Conservation (phyloP, 2,329 filamentous ascomycete species). For the Colletotrichum cordylinicola region DNA sequence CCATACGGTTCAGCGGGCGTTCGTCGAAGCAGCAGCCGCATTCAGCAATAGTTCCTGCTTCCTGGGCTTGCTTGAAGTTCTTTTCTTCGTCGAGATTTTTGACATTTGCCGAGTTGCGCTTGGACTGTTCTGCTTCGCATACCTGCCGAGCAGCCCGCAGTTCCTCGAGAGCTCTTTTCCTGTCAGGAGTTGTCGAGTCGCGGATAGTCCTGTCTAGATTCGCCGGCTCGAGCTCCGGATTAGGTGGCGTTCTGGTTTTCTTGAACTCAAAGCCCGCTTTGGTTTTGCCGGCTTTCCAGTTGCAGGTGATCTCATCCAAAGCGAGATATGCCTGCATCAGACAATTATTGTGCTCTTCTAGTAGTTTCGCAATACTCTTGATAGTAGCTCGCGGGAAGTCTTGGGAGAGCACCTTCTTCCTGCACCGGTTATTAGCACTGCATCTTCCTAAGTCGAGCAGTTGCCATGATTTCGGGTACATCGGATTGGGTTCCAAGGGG, state of each 20-base stretch:
- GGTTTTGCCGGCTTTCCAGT: neutral
- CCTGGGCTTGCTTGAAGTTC: slow-evolving; percentile 48
- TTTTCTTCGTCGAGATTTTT: slow-evolving; percentile 40
- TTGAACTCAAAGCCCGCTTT: slow-evolving; percentile 32
- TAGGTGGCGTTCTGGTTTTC: slow-evolving; percentile 26
- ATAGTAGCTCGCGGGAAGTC: slow-evolving; percentile 38
- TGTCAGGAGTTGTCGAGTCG: neutral
- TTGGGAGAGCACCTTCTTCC: slow-evolving; percentile 34
- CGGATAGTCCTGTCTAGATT: slow-evolving; percentile 26
- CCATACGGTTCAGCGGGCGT: slow-evolving; percentile 68
- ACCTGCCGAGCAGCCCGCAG: slow-evolving; percentile 40
- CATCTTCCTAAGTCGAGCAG: neutral
- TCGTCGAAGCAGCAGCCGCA: slow-evolving; percentile 79
- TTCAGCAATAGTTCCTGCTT: slow-evolving; percentile 62
- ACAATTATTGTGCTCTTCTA: slow-evolving; percentile 28
- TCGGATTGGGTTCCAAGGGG: neutral
- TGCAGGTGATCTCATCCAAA: slow-evolving; percentile 30
- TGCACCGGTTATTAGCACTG: neutral
- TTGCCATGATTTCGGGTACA: neutral
- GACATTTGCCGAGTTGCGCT: slow-evolving; percentile 26
- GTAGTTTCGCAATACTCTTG: slow-evolving; percentile 27
- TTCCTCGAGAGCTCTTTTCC: slow-evolving; percentile 43
- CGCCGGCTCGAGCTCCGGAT: slow-evolving; percentile 22
- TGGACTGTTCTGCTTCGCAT: slow-evolving; percentile 27
- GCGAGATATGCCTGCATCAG: slow-evolving; percentile 40